These are phyloP conservation scores for Rhizophagus clarus DNA, from an alignment of 192 early-diverging fungal genomes.

Conservation along the genomic window DNA sequence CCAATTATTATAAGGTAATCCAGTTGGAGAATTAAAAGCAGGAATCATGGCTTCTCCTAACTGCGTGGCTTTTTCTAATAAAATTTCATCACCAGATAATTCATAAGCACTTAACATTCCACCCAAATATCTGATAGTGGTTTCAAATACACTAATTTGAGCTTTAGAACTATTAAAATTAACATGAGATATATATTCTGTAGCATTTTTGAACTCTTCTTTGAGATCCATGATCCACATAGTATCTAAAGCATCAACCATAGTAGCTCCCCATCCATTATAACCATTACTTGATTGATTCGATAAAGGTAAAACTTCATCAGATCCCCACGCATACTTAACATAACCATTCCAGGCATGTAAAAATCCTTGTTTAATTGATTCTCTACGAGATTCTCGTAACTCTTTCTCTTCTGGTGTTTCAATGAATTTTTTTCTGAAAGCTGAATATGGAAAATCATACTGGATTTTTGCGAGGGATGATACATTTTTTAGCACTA, in stretches of 20 bases:
- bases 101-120: constrained; percentile 87
- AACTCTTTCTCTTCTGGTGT: neutral
- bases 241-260: constrained; percentile 88
- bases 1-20: constrained; percentile 70
- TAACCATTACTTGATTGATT: constrained; percentile 39
- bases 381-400: constrained; percentile 25
- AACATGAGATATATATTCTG: constrained; percentile 63
- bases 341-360: constrained; percentile 80
- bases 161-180: constrained; percentile 50
- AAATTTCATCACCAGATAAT: constrained; percentile 66
- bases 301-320: constrained; percentile 59
- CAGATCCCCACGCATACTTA: constrained; percentile 75
- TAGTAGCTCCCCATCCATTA: constrained; percentile 70
- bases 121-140: constrained; percentile 73
- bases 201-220: constrained; percentile 77
- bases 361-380: constrained; percentile 62
- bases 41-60: constrained; percentile 68
- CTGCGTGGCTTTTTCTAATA: constrained; percentile 71
- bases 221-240: constrained; percentile 82
- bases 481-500: neutral
- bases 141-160: constrained; percentile 81
- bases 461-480: neutral
- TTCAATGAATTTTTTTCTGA: constrained; percentile 28
- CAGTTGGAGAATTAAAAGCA: constrained; percentile 73
- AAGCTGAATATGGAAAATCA: constrained; percentile 68